A percentile compares a stretch with the other conserved stretches of the same genome.
These are phyloP conservation scores for Suaeda aralocaspica DNA, from an alignment of 148 eudicot genomes.

Conservation along the genomic window DNA sequence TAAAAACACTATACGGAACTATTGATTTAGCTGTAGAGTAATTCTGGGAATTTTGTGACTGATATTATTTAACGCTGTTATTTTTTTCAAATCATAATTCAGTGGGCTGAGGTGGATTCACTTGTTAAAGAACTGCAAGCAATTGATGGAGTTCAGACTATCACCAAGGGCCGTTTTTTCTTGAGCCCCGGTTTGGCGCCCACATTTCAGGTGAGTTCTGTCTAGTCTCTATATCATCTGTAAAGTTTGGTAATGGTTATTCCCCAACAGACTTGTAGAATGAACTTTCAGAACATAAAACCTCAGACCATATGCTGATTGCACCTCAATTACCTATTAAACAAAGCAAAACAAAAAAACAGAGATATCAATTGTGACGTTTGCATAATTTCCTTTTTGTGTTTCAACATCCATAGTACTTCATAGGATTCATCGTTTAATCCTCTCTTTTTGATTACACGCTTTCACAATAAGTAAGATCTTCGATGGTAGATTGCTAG, in stretches of 20 bases:
- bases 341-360: not conserved
- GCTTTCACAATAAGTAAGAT: not conserved
- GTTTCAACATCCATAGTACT: not conserved
- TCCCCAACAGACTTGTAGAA: not conserved
- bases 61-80: slow-evolving; percentile 8
- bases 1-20: not conserved
- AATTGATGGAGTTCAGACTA: slow-evolving; percentile 64
- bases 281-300: not conserved
- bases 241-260: not conserved
- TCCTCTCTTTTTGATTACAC: not conserved
- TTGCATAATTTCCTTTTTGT: not conserved
- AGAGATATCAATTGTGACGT: not conserved
- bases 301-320: not conserved
- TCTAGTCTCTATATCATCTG: not conserved
- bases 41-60: slow-evolving; percentile 2
- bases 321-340: too few relatives aligned
- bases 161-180: slow-evolving; percentile 78
- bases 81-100: slow-evolving; percentile 20
- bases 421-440: not conserved
- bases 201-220: slow-evolving; percentile 73
- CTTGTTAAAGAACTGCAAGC: slow-evolving; percentile 70
- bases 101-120: slow-evolving; percentile 91
- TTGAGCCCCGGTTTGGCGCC: slow-evolving; percentile 98
- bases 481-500: not conserved
- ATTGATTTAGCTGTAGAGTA: not conserved